Evolutionary conservation across 2,329 filamentous ascomycete species (phyloP).

Genomic region (Pseudogymnoascus verrucosus): DNA sequence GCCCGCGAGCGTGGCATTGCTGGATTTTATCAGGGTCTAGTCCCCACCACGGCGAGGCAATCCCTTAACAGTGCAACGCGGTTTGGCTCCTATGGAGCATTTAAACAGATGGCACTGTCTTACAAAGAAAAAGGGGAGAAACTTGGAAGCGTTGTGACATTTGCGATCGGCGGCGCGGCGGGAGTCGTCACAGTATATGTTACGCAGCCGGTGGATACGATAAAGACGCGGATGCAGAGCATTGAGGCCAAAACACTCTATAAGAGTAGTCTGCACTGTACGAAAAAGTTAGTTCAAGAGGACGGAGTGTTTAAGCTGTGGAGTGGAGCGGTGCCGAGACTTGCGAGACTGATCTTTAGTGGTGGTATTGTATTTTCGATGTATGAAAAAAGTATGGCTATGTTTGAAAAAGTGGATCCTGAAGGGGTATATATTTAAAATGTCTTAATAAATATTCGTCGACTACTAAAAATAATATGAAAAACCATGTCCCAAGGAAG

Average conservation of each 20-base stretch:
- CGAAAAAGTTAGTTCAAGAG: slow-evolving; percentile 72
- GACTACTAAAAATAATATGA: neutral
- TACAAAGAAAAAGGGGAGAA: slow-evolving; percentile 95
- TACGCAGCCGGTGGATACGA: slow-evolving; percentile 72
- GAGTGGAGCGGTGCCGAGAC: slow-evolving; percentile 81
- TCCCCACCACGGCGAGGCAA: slow-evolving; percentile 89
- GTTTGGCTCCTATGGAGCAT: slow-evolving; percentile 85
- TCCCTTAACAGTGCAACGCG: slow-evolving; percentile 89
- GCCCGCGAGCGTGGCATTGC: slow-evolving; percentile 77
- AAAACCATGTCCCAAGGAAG: no score
- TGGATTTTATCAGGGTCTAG: slow-evolving; percentile 95
- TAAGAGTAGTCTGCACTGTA: slow-evolving; percentile 81
- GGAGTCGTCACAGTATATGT: slow-evolving; percentile 84
- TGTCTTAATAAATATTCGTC: neutral
- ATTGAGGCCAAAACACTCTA: slow-evolving; percentile 75
- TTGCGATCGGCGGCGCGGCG: slow-evolving; percentile 81
- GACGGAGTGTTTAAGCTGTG: slow-evolving; percentile 88
- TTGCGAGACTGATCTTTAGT: slow-evolving; percentile 79
- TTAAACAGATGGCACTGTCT: slow-evolving; percentile 84
- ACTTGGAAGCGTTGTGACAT: slow-evolving; percentile 80
- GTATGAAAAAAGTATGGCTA: slow-evolving; percentile 94
- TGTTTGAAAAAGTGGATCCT: slow-evolving; percentile 73
- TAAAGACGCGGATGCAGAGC: slow-evolving; percentile 98
- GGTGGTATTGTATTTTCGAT: slow-evolving; percentile 98
- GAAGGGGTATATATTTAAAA: slow-evolving; percentile 71